Evolutionary conservation across 345 rosid species (phyloP).

Genomic region (Isatis tinctoria): DNA sequence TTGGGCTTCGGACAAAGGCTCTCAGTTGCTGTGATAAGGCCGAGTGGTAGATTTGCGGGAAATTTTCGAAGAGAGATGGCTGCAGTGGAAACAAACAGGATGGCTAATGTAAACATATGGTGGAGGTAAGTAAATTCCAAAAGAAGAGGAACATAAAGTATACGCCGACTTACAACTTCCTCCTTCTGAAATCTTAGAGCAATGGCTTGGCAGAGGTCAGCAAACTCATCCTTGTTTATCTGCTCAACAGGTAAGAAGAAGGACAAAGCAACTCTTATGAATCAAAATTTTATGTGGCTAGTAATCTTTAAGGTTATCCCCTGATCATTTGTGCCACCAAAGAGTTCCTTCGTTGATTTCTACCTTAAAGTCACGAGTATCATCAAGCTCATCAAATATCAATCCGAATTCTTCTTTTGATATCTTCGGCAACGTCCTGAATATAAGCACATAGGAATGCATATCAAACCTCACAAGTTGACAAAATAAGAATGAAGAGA

Average conservation of each 20-base stretch:
- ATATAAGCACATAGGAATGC: conserved; percentile 7
- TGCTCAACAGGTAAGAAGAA: conserved; percentile 30
- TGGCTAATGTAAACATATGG: conserved; percentile 26
- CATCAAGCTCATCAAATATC: conserved; percentile 91
- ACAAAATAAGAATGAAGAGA: neutral
- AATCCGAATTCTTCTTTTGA: conserved; percentile 77
- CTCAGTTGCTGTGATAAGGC: conserved; percentile 69
- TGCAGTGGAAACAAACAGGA: conserved; percentile 38
- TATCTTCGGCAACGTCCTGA: conserved; percentile 84
- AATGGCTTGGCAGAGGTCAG: conserved; percentile 94
- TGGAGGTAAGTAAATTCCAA: conserved; percentile 41
- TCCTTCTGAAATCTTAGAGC: conserved; percentile 88
- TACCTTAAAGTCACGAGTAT: conserved; percentile 92
- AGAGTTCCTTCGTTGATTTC: neutral
- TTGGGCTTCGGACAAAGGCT: conserved; percentile 59
- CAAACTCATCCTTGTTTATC: conserved; percentile 88
- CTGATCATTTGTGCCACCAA: conserved; percentile 11
- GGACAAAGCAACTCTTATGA: neutral
- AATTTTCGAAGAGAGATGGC: conserved; percentile 70
- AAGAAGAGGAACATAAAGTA: conserved; percentile 20
- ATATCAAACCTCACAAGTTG: conserved; percentile 1
- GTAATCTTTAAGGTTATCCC: neutral
- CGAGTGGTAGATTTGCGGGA: conserved; percentile 58
- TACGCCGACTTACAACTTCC: conserved; percentile 63
- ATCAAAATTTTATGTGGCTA: neutral